Conservation (phyloP, 441 rosid genomes). For the Corymbia calophylla region DNA sequence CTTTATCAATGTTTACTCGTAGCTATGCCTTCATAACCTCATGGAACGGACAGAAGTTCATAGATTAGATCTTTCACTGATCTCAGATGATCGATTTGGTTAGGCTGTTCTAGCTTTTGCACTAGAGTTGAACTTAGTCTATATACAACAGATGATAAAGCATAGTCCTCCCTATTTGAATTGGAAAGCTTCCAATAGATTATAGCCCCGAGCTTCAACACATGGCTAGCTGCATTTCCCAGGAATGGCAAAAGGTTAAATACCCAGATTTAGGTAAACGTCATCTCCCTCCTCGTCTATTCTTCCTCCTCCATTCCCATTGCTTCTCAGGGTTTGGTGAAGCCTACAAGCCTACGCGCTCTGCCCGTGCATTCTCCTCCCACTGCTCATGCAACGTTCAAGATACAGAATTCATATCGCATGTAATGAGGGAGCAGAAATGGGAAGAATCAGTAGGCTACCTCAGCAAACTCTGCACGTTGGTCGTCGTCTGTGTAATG, state of each 20-base stretch:
- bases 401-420: not conserved
- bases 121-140: not conserved
- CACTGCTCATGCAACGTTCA: conserved; percentile 30
- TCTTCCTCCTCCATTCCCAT: conserved; percentile 79
- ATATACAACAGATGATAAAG: not conserved
- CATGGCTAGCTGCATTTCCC: not conserved
- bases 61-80: not conserved
- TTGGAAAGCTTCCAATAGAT: not conserved
- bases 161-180: not conserved
- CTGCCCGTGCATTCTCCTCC: conserved; percentile 68
- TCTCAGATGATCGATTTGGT: not conserved
- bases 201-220: not conserved
- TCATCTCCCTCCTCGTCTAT: conserved; percentile 35
- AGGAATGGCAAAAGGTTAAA: not conserved
- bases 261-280: not conserved
- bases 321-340: conserved; percentile 67
- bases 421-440: not conserved
- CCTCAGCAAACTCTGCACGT: conserved; percentile 48
- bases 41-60: not conserved
- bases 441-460: not conserved
- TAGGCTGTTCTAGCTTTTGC: not conserved
- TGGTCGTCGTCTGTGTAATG: conserved; percentile 62
- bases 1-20: not conserved
- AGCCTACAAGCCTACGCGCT: conserved; percentile 67
- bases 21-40: not conserved